A percentile compares a stretch with the other conserved stretches of the same genome.
phyloP scores from a whole-genome alignment of 202 grass and related monocot genomes.

The Carex arenaria region DNA sequence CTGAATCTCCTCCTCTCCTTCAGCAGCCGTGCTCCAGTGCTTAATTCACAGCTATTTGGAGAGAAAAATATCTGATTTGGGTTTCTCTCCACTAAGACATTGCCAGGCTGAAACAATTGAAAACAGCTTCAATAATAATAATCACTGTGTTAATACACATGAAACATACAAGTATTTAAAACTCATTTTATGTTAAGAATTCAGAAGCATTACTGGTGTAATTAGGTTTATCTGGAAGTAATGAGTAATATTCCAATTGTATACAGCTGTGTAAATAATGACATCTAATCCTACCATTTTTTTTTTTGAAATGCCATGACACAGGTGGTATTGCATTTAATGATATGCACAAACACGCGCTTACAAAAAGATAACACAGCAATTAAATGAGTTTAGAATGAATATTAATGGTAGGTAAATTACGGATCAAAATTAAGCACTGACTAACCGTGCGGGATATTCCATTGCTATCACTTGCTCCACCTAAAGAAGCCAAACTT shows the following conservation, averaged over 20 bases:
- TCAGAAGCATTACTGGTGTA: not conserved
- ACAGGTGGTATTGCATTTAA: too few relatives aligned
- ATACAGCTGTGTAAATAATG: not conserved
- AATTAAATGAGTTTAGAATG: not conserved
- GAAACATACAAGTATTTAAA: not conserved
- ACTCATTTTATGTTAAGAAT: not conserved
- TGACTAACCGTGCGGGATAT: conserved; percentile 10
- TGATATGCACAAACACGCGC: too few relatives aligned
- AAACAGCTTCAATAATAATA: conserved; percentile 2
- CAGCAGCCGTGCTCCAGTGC: conserved; percentile 3
- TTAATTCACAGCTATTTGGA: conserved; percentile 6
- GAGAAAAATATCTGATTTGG: conserved; percentile 6
- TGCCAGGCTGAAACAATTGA: conserved; percentile 5
- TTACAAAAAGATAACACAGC: not conserved
- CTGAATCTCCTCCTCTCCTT: conserved; percentile 26
- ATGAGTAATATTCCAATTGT: not conserved
- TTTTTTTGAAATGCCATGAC: too few relatives aligned
- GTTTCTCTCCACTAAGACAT: conserved; percentile 13
- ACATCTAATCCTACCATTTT: not conserved
- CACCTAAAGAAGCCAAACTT: not conserved
- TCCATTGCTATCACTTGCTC: conserved; percentile 1
- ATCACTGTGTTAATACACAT: not conserved
- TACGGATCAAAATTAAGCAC: not conserved
- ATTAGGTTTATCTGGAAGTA: not conserved
- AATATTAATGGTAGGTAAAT: not conserved